A percentile compares a stretch with the other conserved stretches of the same genome.
These are phyloP conservation scores for Fraxinus sp. DNA, from an alignment of 305 asterid genomes.

Conservation along the genomic window DNA sequence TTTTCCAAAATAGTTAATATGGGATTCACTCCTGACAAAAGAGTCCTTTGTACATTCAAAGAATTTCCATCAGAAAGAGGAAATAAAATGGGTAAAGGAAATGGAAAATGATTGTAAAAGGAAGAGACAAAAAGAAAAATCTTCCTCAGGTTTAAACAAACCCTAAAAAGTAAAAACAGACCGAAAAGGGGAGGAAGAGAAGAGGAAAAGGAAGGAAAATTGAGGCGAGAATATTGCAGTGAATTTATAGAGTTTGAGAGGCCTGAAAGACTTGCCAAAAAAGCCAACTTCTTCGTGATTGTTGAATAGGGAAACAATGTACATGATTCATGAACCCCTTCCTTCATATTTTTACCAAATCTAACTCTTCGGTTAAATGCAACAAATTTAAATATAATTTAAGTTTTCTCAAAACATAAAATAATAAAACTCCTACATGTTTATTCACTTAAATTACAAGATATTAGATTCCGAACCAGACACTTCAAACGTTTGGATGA, in stretches of 20 bases:
- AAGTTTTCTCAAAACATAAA: not conserved
- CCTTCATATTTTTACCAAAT: not conserved
- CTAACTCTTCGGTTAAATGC: not conserved
- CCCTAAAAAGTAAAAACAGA: constrained; percentile 30
- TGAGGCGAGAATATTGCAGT: constrained; percentile 16
- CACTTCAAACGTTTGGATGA: not conserved
- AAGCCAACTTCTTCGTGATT: constrained; percentile 37
- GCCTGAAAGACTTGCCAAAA: constrained; percentile 39
- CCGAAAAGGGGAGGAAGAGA: constrained; percentile 20
- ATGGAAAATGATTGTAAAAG: not conserved
- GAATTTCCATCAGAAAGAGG: constrained; percentile 16
- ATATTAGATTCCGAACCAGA: not conserved
- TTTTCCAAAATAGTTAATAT: not conserved
- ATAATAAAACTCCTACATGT: not conserved
- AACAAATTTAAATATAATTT: not conserved
- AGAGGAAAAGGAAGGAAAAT: constrained; percentile 8
- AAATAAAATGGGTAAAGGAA: not conserved
- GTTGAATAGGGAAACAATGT: constrained; percentile 28
- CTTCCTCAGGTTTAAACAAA: constrained; percentile 36
- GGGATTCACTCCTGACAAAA: constrained; percentile 13
- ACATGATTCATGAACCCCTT: not conserved
- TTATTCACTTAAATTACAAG: not conserved
- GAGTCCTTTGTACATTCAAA: not conserved
- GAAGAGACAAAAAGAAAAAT: not conserved
- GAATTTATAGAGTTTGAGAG: constrained; percentile 36